These are phyloP conservation scores for Calonectria pseudoturangicola DNA, from an alignment of 2,329 filamentous ascomycete genomes.

Conservation along the genomic window DNA sequence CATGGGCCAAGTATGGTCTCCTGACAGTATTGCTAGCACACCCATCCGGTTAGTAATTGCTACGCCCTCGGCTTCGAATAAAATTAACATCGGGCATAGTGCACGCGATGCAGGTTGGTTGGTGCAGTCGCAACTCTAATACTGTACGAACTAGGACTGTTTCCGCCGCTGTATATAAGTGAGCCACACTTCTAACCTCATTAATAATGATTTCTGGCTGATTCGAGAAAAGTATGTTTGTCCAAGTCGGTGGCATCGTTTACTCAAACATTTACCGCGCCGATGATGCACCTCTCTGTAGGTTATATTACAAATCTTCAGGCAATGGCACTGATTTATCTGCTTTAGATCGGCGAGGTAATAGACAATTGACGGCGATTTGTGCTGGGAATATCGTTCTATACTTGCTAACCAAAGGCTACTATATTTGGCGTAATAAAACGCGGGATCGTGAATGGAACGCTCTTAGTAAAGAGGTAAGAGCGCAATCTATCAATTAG, in stretches of 20 bases:
- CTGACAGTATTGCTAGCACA: slow-evolving; percentile 59
- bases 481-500: not conserved
- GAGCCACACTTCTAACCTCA: not conserved
- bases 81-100: slow-evolving; percentile 43
- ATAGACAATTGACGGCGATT: slow-evolving; percentile 33
- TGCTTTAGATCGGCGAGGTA: slow-evolving; percentile 34
- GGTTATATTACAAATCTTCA: not conserved
- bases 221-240: slow-evolving; percentile 58
- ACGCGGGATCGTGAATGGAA: slow-evolving; percentile 41
- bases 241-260: slow-evolving; percentile 64
- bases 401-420: slow-evolving; percentile 40
- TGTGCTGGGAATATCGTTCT: slow-evolving; percentile 38
- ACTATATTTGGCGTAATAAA: slow-evolving; percentile 44
- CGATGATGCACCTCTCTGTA: slow-evolving; percentile 38
- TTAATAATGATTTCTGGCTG: not conserved
- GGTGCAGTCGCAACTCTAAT: slow-evolving; percentile 76
- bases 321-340: not conserved
- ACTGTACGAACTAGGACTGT: slow-evolving; percentile 77
- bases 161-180: slow-evolving; percentile 75
- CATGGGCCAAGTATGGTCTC: slow-evolving; percentile 60
- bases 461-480: slow-evolving; percentile 35
- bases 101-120: slow-evolving; percentile 67
- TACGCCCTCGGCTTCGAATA: slow-evolving; percentile 45
- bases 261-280: slow-evolving; percentile 60
- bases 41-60: slow-evolving; percentile 61